Percentiles rank a stretch among this genome's conserved stretches.
These are phyloP conservation scores for Penicillium ochrochloron DNA, from an alignment of 495 filamentous ascomycete genomes.

Conservation along the genomic window DNA sequence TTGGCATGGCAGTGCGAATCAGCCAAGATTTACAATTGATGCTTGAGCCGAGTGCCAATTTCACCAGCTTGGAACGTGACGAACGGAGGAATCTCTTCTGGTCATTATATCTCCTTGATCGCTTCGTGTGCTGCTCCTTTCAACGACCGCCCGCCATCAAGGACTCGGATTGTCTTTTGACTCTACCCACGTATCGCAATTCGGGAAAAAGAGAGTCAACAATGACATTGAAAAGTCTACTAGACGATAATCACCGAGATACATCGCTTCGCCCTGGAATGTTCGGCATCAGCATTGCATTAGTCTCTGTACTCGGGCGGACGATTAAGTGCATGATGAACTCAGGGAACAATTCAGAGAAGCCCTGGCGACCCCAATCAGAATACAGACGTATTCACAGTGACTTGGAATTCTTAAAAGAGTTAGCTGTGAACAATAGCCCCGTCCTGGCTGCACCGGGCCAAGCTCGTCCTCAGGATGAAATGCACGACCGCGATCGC, in stretches of 20 bases:
- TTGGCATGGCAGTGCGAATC: slow-evolving; percentile 39
- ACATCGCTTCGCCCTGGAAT: slow-evolving; percentile 15
- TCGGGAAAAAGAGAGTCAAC: slow-evolving; percentile 1
- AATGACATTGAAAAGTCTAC: slow-evolving; percentile 17
- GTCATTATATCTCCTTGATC: slow-evolving; percentile 42
- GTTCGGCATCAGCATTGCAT: slow-evolving; percentile 26
- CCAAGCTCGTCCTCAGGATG: slow-evolving; percentile 8
- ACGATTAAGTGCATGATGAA: slow-evolving; percentile 35
- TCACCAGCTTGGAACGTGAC: slow-evolving; percentile 31
- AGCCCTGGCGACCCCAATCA: slow-evolving; percentile 31
- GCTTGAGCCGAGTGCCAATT: slow-evolving; percentile 27
- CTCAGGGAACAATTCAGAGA: slow-evolving; percentile 10
- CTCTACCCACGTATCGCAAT: slow-evolving; percentile 24
- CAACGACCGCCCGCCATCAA: slow-evolving; percentile 33
- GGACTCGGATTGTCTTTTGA: slow-evolving; percentile 30
- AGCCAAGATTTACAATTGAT: slow-evolving; percentile 37
- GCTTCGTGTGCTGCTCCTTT: slow-evolving; percentile 36
- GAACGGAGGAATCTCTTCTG: slow-evolving; percentile 39
- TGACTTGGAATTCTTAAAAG: slow-evolving; percentile 32
- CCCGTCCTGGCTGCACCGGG: slow-evolving; percentile 17
- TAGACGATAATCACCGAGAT: slow-evolving; percentile 13
- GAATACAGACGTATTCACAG: slow-evolving; percentile 25
- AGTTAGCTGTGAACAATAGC: slow-evolving; percentile 21
- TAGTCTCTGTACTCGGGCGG: slow-evolving; percentile 26
- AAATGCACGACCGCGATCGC: slow-evolving; percentile 19